Evolutionary conservation across 345 rosid genomes (phyloP), one percentile per base, ranked within the genome.

Genomic region (Triadica sebifera): DNA sequence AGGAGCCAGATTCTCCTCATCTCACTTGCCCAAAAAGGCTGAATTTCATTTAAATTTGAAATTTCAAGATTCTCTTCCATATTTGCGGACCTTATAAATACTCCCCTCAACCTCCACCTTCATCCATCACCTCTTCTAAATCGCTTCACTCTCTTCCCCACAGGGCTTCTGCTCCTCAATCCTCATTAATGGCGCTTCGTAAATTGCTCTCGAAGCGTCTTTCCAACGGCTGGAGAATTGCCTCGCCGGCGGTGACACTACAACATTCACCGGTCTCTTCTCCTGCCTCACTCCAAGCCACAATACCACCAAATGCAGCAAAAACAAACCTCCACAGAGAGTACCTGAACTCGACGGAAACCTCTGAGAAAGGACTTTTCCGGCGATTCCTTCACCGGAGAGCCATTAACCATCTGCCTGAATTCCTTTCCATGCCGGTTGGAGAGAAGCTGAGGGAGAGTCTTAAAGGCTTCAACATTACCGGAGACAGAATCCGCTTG

Each of bases 371-470:
- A 55, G 84, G 89, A 5, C 77, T 83, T 74, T 72, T 85, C 78
- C 81, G 85, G 55, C 82, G 85, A 6, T 79, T 88, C 70, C 83
- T 85, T 77, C 88, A 86, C 75, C 81, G 83, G 8, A 62, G 80
- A 38, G 73, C 81, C 45, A 13, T 73, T 19, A 81, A 67, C 69
- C 84, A 76, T 51, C 17, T 76, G 8, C 80, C 92, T 4, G 87
- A 80, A 11, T 53, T 84, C 45, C 76, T 90, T 55, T 76, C 88
- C 46, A 13, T 85, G 12, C 89, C 92, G 0, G 84, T 82, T 9
- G 89, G 89, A 0, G 89, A 86, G 5, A 85, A 79, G 73, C 82
- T 88, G 71, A 74, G 86, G 50, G 90, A 90, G 73, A 84, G 69
- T 58, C 86, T 88, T 24, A 58, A 59, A 25, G 67, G 79, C n/a